These are phyloP conservation scores for Salix arbutifolia DNA, from an alignment of 345 rosid genomes.

Conservation along the genomic window DNA sequence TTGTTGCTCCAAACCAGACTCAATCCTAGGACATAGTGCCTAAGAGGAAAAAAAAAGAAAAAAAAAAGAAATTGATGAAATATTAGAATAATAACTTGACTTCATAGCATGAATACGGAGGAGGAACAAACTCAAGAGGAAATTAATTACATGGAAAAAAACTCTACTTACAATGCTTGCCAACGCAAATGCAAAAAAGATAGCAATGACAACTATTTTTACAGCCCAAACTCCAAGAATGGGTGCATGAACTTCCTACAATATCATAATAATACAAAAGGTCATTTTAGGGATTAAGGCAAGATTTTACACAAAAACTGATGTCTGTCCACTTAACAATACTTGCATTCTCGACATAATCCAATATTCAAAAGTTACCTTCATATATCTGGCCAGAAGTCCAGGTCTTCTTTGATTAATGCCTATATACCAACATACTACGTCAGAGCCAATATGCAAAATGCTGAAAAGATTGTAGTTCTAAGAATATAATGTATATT, in stretches of 20 bases:
- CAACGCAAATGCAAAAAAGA: conserved; percentile 68
- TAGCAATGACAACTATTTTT: conserved; percentile 57
- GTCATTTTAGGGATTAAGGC: not conserved
- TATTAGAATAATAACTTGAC: not conserved
- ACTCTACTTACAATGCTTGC: conserved; percentile 78
- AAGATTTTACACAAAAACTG: not conserved
- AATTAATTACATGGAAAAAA: not conserved
- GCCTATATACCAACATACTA: conserved; percentile 18
- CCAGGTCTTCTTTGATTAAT: conserved; percentile 33
- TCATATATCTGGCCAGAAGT: conserved; percentile 80
- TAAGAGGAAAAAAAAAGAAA: conserved; percentile 17
- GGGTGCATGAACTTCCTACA: conserved; percentile 89
- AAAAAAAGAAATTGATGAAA: not conserved
- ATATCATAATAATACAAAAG: not conserved
- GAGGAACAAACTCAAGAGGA: not conserved
- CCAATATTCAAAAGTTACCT: conserved; percentile 42
- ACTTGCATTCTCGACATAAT: not conserved
- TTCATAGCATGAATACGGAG: not conserved
- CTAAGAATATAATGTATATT: not conserved
- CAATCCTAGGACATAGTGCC: conserved; percentile 82
- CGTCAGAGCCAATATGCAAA: conserved; percentile 1
- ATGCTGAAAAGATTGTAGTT: not conserved
- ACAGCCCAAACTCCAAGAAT: conserved; percentile 76
- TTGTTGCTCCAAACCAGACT: conserved; percentile 93
- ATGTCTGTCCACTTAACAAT: not conserved